Evolutionary conservation across 148 eudicot genomes (phyloP), one percentile per base, ranked within the genome.

Genomic region (Beta vulgaris): DNA sequence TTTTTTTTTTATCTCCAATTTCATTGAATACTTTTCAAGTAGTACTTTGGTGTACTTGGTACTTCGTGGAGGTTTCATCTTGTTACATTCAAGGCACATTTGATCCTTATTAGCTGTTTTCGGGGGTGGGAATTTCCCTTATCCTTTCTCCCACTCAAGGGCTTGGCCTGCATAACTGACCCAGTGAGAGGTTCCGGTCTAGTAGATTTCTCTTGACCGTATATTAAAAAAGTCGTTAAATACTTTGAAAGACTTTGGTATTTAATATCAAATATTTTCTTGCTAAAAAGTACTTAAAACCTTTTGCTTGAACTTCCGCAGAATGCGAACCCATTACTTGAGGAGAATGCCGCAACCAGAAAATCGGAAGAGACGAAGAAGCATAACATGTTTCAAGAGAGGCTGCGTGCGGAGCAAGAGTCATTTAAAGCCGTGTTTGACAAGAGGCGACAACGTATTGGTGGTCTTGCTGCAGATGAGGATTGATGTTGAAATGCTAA

Each of bases 391-490:
- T 92, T 96, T 80, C 87, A 88, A 79, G 98, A 91, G 82, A 91
- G 79, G 76, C 75, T 92, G 6, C 94, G 93, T 29, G 98, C 97
- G 2, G 99, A 96, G 74, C 84, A 82, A 1, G 94, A 91, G 78
- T 92, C 98, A 10, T 92, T 89, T 73, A 88, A 68, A 81, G 98
- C 97, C 57, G 88, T 92, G 51, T 96, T 96, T 70, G 99, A 95
- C 78, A 86, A 88, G 83, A 89, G 94, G 82, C 82, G 87, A 58
- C 96, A 91, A 15, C 83, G 94, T 72, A 88, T 95, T 34, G 83
- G 86, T 7, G 87, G 90, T 53, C 81, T 88, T 29, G 70, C 72
- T 71, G 60, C 68, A 31, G 92, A 92, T 29, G 97, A 92, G 5
- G 90, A 86, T 60, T 87, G 72, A 75, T 37, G 37, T 37, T n/a